These are phyloP conservation scores for Beta lomatogona DNA, from an alignment of 179 eudicot species.

Conservation along the genomic window DNA sequence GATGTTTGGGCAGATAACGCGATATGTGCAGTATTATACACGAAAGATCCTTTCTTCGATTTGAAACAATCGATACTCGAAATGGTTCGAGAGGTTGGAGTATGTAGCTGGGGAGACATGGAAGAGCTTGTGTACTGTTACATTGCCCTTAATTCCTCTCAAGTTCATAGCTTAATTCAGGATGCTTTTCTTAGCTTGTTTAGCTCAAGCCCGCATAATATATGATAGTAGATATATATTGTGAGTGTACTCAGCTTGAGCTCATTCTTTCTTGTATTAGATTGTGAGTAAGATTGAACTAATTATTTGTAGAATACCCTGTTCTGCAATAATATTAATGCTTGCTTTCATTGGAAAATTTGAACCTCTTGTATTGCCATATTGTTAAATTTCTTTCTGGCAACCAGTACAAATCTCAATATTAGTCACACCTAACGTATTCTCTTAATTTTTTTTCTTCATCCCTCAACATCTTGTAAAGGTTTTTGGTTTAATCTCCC, in stretches of 20 bases:
- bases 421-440: no score
- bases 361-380: neutral
- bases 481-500: no score
- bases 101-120: slow-evolving; percentile 59
- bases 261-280: neutral
- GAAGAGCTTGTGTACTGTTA: slow-evolving; percentile 77
- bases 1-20: slow-evolving; percentile 51
- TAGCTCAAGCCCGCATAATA: neutral
- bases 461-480: no score
- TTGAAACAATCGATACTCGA: slow-evolving; percentile 54
- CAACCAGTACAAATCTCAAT: no score
- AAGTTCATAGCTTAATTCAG: slow-evolving; percentile 47
- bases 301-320: neutral
- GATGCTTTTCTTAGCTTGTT: slow-evolving; percentile 66
- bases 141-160: slow-evolving; percentile 59
- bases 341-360: neutral
- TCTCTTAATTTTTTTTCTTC: no score
- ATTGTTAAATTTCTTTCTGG: no score
- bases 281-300: neutral
- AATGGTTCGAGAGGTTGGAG: slow-evolving; percentile 49
- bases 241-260: neutral
- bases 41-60: slow-evolving; percentile 52
- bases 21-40: slow-evolving; percentile 55
- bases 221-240: neutral
- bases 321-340: neutral